These are phyloP conservation scores for Neurospora sp. DNA, from an alignment of 495 filamentous ascomycete species.

Conservation along the genomic window DNA sequence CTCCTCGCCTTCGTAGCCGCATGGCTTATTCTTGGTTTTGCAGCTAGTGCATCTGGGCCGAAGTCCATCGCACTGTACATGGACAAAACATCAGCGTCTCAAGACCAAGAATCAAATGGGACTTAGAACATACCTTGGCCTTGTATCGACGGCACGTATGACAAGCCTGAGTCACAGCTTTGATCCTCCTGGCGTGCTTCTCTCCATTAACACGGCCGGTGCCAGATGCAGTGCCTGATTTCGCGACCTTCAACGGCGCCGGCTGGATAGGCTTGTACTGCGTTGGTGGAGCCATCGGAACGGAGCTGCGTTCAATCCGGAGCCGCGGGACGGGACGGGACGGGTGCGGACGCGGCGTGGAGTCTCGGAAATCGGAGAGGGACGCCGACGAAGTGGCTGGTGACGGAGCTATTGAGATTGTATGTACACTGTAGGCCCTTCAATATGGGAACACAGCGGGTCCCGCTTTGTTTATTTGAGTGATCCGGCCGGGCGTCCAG, in stretches of 20 bases:
- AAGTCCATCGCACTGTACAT: slow-evolving; percentile 16
- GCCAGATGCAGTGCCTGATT: slow-evolving; percentile 1
- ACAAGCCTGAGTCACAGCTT: slow-evolving; percentile 18
- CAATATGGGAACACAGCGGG: background rate
- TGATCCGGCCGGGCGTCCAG: background rate
- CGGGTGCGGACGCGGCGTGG: background rate
- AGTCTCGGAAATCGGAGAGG: background rate
- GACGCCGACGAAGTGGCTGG: background rate
- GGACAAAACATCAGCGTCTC: background rate
- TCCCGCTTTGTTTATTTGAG: background rate
- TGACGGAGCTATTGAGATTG: background rate
- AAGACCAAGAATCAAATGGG: background rate
- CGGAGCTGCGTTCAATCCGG: background rate
- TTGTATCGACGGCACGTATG: slow-evolving; percentile 16
- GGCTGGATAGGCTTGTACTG: slow-evolving; percentile 10
- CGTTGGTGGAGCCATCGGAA: slow-evolving; percentile 3
- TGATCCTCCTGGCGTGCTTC: slow-evolving; percentile 11
- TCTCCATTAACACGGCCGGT: background rate
- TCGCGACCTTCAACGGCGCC: slow-evolving; percentile 3
- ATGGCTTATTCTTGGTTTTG: slow-evolving; percentile 6
- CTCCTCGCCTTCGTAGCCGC: slow-evolving; percentile 19
- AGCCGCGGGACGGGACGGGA: background rate
- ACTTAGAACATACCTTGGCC: slow-evolving; percentile 8
- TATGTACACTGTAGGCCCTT: background rate
- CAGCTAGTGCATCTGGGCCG: slow-evolving; percentile 18